Base-by-base conservation (phyloP, 305 asterid species). In the Galium porrigens region DNA sequence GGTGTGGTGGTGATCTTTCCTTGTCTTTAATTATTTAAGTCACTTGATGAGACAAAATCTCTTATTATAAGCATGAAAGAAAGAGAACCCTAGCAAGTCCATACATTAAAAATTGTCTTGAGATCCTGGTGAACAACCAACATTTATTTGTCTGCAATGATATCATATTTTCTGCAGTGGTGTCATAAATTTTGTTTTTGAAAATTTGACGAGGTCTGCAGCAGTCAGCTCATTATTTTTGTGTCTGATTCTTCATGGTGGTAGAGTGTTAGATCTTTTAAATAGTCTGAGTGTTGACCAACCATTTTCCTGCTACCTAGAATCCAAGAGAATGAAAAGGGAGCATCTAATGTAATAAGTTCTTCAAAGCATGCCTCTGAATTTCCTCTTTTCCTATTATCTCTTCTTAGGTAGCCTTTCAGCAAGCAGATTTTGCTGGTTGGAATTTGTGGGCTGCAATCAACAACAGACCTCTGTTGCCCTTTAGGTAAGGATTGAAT, bases 361-460 rank as follows among this genome's bases (percentile, higher is more conserved):
- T 18, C 32, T 54, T 55, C 5, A 10, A n/a, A 6, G 18, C n/a
- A 8, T 54, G 22, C 65, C 11, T 37, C 63, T 64, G 8, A 64
- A 42, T 41, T 59, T 63, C 25, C 36, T 61, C 54, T 36, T 56
- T 36, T 72, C 67, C 58, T 66, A 32, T 55, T 60, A 68, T 46
- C 69, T 41, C 57, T 32, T 75, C 55, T 42, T 83, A 91, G 95
- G 98, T 92, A 64, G 98, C 98, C 68, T 85, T 88, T 74, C 98
- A 92, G 79, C 95, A 92, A 82, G 95, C 98, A 49, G 98, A 92
- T 80, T 86, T 89, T 75, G 85, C 95, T 25, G 96, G 95, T 81
- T 92, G 98, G 98, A 92, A 89, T 81, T 73, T 92, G n/a, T 92
- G 98, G 98, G 98, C 98, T 70, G 95, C 96, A 30, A 92, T 92